A percentile compares a stretch with the other conserved stretches of the same genome.
Evolutionary conservation across 129 eudicot species (phyloP).

Genomic region (Escallonia rubra): DNA sequence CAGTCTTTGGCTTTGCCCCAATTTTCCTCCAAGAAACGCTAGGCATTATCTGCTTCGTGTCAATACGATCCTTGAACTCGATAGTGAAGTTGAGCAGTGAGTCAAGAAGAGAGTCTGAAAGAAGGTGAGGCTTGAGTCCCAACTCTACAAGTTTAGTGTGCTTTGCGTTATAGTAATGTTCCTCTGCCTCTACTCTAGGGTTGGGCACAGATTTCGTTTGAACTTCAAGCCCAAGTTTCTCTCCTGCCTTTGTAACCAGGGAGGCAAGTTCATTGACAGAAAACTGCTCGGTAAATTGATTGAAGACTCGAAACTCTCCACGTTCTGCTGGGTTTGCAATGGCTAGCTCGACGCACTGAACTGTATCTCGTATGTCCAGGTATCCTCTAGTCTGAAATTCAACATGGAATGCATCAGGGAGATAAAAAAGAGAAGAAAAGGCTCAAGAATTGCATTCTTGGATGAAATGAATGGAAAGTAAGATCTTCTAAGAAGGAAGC

Average conservation of each 20-base stretch:
- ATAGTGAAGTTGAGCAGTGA: constrained; percentile 76
- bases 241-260: constrained; percentile 87
- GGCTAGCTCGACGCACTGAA: constrained; percentile 90
- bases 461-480: too few relatives aligned
- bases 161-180: constrained; percentile 95
- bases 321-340: constrained; percentile 93
- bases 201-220: constrained; percentile 85
- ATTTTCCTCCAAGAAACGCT: constrained; percentile 95
- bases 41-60: constrained; percentile 91
- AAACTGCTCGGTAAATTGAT: constrained; percentile 93
- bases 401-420: constrained; percentile 8
- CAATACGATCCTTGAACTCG: constrained; percentile 77
- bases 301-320: constrained; percentile 92
- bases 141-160: constrained; percentile 88
- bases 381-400: constrained; percentile 82
- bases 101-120: constrained; percentile 92
- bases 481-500: too few relatives aligned
- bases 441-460: background rate
- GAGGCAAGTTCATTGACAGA: constrained; percentile 91
- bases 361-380: constrained; percentile 93
- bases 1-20: constrained; percentile 96
- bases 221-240: constrained; percentile 80
- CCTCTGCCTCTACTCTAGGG: constrained; percentile 98
- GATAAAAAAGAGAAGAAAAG: background rate
- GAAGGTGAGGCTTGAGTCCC: constrained; percentile 87